Base-by-base conservation (phyloP, 2,329 filamentous ascomycete genomes). In the Alternaria novae-zelandiae region DNA sequence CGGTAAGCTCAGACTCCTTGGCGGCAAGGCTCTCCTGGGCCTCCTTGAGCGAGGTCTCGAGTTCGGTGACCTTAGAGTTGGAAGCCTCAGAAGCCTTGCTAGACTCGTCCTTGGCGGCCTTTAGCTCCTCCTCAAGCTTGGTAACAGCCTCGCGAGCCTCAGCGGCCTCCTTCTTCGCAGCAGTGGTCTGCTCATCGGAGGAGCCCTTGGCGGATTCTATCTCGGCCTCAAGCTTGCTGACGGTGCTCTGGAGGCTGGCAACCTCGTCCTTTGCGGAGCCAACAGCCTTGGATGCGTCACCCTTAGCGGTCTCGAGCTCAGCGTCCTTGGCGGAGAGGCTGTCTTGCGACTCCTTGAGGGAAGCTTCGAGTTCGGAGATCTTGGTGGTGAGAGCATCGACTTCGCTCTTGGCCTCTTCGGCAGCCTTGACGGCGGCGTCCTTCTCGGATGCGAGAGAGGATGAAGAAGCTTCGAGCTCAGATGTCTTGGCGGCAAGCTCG, bases 341-440 rank as follows among this genome's bases (percentile, higher is more conserved):
- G 9, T 72, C 73, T 45, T 74, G 63, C 8, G 70, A 59, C 28
- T 67, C 69, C 57, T 72, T 70, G 8, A 74, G 61, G 13, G 74
- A 71, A 4, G 55, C 56, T 44, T 77, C 74, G 11, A 78, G 70
- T 49, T 76, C 74, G 20, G 71, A 46, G 20, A 77, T 68, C 62
- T 76, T 72, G 9, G 69, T 59, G 36, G 63, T 70, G 21, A 71
- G 67, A 20, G 65, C 57, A 11, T 73, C 70, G 46, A 74, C 64
- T 13, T 69, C 70, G 63, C 47, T 64, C 67, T 68, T 72, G 10
- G 73, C 70, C 26, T 73, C 68, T 5, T 74, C 72, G 6, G 72
- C 69, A 53, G 71, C 66, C 61, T 72, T 72, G 50, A 57, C 45
- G 45, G 68, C 72, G n/a, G 66, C 61, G 28, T 69, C 70, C 63